Evolutionary conservation across 352 stramenopile genomes (phyloP), one percentile per base, ranked within the genome.

Genomic region (Phytophthora citrophthora): DNA sequence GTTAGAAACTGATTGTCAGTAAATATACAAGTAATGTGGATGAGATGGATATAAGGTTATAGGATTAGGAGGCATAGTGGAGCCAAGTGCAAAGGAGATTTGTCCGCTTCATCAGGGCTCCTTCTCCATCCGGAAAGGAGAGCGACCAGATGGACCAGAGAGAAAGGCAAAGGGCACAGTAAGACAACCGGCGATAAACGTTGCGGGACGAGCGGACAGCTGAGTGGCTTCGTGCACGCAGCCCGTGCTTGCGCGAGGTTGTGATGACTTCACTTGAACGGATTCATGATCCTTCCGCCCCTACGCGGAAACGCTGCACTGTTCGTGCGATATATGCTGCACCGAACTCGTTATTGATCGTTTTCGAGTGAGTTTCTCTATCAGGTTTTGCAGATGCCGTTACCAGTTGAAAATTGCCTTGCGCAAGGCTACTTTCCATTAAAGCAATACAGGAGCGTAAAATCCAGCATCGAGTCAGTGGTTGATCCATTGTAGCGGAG

Each of bases 141-240:
- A 55, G 34, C 57, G 61, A 69, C 53, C 54, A 69, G 61, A 69
- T 58, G 61, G 60, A 61, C 29, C 36, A 61, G 43, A 38, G 18
- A 55, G 20, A 53, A 45, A 18, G 34, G 26, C 58, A 51, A 46
- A 46, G 20, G 58, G 39, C 34, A 56, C 24, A 54, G 36, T 16
- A 45, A 29, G 54, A 63, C 61, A 47, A 59, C 50, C 23, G 23
- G 46, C 29, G 53, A 68, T 64, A 68, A 53, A 68, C 59, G 51
- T 52, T 62, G 45, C 43, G 43, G 32, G 15, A 34, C 48, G 49
- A 61, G 51, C 16, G 13, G 52, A 68, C 60, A 62, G 60, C 59
- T 61, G 41, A 51, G 58, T 48, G 31, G 58, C 41, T 54, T 66
- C 58, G 34, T n/a, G 45, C 20, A 23, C 15, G 11, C 12, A 48